Percentiles rank a stretch among this genome's conserved stretches.
These are phyloP conservation scores for Xerocomellus chrysenteron DNA, from an alignment of 768 basidiomycete genomes.

Conservation along the genomic window DNA sequence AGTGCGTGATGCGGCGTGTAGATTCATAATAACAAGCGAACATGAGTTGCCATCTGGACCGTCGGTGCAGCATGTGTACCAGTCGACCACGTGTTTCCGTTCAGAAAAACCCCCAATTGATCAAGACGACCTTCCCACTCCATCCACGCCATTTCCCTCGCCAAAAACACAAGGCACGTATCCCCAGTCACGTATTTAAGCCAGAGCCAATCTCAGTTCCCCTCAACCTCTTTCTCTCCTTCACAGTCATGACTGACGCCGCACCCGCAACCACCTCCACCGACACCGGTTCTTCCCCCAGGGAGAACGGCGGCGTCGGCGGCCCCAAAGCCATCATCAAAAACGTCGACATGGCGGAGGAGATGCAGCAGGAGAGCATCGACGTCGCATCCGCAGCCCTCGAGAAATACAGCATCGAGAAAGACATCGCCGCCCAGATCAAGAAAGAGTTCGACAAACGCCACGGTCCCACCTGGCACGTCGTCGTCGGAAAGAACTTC, in stretches of 20 bases:
- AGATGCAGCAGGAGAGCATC: slow-evolving; percentile 94
- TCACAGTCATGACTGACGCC: slow-evolving; percentile 54
- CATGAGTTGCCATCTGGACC: neutral
- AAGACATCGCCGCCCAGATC: slow-evolving; percentile 96
- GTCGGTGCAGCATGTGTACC: slow-evolving; percentile 1
- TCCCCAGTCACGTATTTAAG: slow-evolving; percentile 26
- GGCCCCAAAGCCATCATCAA: slow-evolving; percentile 88
- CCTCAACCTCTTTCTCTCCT: neutral
- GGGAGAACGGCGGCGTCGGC: slow-evolving; percentile 37
- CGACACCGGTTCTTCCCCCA: slow-evolving; percentile 48
- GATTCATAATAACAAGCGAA: slow-evolving; percentile 7
- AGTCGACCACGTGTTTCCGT: slow-evolving; percentile 16
- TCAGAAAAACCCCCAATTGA: slow-evolving; percentile 16
- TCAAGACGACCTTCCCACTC: slow-evolving; percentile 13
- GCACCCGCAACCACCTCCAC: slow-evolving; percentile 57
- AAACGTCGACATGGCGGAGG: slow-evolving; percentile 94
- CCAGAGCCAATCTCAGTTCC: slow-evolving; percentile 1
- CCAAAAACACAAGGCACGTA: slow-evolving; percentile 30
- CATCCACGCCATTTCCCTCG: slow-evolving; percentile 15
- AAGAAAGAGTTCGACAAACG: slow-evolving; percentile 97
- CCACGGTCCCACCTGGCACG: slow-evolving; percentile 96
- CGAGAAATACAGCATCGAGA: slow-evolving; percentile 92
- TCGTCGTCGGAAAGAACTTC: slow-evolving; percentile 99
- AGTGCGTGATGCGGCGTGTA: slow-evolving; percentile 2
- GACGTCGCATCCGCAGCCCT: slow-evolving; percentile 84